Evolutionary conservation across 768 basidiomycete genomes (phyloP).

Genomic region (Auricularia heimuer): DNA sequence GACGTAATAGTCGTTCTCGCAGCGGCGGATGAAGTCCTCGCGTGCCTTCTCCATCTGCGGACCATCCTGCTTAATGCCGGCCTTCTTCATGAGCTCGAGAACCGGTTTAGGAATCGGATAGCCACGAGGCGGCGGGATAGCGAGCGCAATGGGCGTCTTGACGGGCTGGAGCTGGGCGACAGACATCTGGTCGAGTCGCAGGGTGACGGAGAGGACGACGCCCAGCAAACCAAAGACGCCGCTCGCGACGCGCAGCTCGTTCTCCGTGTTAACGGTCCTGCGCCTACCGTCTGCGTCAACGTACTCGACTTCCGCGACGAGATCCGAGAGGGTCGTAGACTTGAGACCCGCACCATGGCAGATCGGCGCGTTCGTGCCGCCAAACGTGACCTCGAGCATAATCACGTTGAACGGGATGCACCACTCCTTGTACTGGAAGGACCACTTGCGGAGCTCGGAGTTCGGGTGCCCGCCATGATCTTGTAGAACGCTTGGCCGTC

Average conservation of each 20-base stretch:
- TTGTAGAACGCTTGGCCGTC: background rate
- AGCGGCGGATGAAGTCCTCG: constrained; percentile 14
- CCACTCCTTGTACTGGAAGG: constrained; percentile 11
- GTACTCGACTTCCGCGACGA: constrained; percentile 18
- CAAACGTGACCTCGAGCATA: constrained; percentile 23
- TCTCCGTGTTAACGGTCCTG: constrained; percentile 13
- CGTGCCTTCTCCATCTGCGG: constrained; percentile 13
- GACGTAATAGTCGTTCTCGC: constrained; percentile 19
- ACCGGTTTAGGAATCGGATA: constrained; percentile 15
- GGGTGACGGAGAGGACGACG: constrained; percentile 18
- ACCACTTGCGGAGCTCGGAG: constrained; percentile 21
- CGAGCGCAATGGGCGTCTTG: constrained; percentile 13
- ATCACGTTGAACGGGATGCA: constrained; percentile 20
- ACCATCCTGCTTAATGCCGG: constrained; percentile 10
- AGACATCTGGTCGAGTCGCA: constrained; percentile 19
- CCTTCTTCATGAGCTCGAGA: constrained; percentile 10
- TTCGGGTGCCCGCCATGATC: constrained; percentile 17
- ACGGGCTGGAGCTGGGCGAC: constrained; percentile 17
- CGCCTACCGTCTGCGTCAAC: constrained; percentile 18
- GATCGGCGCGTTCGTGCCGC: constrained; percentile 18
- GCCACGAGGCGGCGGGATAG: constrained; percentile 19
- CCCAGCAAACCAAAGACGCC: constrained; percentile 21
- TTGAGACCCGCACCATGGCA: constrained; percentile 20
- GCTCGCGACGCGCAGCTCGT: constrained; percentile 19
- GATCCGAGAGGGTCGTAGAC: constrained; percentile 18